Evolutionary conservation across 345 rosid species (phyloP).

Genomic region (Gossypium anomalum): DNA sequence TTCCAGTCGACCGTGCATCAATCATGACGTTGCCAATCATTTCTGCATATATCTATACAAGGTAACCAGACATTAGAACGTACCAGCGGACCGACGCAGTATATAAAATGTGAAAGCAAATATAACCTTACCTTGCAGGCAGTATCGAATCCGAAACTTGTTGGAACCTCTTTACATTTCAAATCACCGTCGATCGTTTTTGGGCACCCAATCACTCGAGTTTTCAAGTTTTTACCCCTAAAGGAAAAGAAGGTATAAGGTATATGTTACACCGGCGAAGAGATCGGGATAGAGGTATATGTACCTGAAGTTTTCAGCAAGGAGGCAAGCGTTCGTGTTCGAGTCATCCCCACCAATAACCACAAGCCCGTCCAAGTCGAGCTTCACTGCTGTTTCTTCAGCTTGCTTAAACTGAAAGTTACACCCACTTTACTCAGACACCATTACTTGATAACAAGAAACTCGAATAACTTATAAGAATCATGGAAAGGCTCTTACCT

Average conservation of each 20-base stretch:
- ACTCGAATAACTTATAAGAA: neutral
- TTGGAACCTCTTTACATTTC: slow-evolving; percentile 95
- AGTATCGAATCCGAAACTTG: slow-evolving; percentile 98
- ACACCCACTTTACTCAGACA: slow-evolving; percentile 5
- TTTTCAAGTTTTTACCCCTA: slow-evolving; percentile 81
- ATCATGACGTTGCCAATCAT: slow-evolving; percentile 99
- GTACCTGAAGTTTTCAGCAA: slow-evolving; percentile 88
- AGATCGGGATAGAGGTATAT: too few relatives aligned
- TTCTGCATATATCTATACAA: slow-evolving; percentile 83
- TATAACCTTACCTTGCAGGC: slow-evolving; percentile 83
- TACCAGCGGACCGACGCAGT: neutral
- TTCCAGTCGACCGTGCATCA: slow-evolving; percentile 97
- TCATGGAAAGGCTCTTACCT: slow-evolving; percentile 38
- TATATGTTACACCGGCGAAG: neutral
- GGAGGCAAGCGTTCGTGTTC: slow-evolving; percentile 95
- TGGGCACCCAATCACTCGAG: slow-evolving; percentile 94
- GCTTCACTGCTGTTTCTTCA: slow-evolving; percentile 83
- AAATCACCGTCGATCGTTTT: slow-evolving; percentile 99
- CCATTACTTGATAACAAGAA: neutral
- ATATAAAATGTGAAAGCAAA: neutral
- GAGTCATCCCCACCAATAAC: slow-evolving; percentile 99
- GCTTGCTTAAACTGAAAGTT: slow-evolving; percentile 90
- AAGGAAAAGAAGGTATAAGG: neutral
- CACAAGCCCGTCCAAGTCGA: slow-evolving; percentile 86
- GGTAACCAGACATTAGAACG: neutral